A percentile compares a stretch with the other conserved stretches of the same genome.
Evolutionary conservation across 192 early-diverging fungal genomes (phyloP).

Genomic region (Geranomyces variabilis): DNA sequence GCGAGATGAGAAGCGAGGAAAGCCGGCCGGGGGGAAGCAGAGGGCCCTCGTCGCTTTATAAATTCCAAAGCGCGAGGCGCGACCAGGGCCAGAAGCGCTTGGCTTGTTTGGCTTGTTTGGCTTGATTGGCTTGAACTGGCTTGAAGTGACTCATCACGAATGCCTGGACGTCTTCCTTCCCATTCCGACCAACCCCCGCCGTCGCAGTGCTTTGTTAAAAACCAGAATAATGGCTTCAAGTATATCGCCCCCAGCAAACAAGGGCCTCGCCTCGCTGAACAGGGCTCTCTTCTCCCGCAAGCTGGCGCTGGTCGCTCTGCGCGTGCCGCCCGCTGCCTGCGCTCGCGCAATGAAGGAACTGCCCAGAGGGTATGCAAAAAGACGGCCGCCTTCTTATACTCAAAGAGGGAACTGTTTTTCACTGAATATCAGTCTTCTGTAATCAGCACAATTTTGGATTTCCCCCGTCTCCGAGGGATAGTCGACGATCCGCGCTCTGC

Average conservation of each 20-base stretch:
- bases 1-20: too few relatives aligned
- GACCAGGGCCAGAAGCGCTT: too few relatives aligned
- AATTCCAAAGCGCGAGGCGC: too few relatives aligned
- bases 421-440: not conserved
- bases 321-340: slow-evolving; percentile 61
- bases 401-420: too few relatives aligned
- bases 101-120: too few relatives aligned
- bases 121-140: too few relatives aligned
- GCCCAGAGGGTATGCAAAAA: slow-evolving; percentile 32
- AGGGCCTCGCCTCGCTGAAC: slow-evolving; percentile 70
- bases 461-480: slow-evolving; percentile 22
- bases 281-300: slow-evolving; percentile 64
- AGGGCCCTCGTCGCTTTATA: too few relatives aligned
- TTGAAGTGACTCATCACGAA: too few relatives aligned
- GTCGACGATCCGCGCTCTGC: slow-evolving; percentile 25
- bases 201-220: not conserved
- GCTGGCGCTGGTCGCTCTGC: slow-evolving; percentile 65
- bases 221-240: slow-evolving; percentile 16
- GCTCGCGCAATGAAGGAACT: slow-evolving; percentile 54
- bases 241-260: slow-evolving; percentile 62
- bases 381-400: not conserved
- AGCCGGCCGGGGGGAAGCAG: too few relatives aligned
- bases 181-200: not conserved
- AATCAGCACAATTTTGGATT: slow-evolving; percentile 11
- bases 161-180: too few relatives aligned